Base-by-base conservation (phyloP, 1,284 basidiomycete genomes). In the Leucoagaricus sp. region DNA sequence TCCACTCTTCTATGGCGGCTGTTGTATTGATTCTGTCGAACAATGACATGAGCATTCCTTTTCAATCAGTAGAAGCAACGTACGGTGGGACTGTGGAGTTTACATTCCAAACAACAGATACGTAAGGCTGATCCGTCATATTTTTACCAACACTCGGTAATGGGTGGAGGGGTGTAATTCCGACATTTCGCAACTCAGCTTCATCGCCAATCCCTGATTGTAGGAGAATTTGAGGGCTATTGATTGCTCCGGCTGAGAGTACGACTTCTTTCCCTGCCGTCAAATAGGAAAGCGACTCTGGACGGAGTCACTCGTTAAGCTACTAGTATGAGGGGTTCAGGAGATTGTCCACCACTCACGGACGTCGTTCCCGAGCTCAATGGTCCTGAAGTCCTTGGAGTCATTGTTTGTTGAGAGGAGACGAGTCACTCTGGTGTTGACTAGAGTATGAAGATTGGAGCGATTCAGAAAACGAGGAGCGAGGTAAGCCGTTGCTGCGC, bases 401-500 rank as follows among this genome's bases (percentile, higher is more conserved):
- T 31, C 38, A 6, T 21, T 4, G 15, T n/a, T 45, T 53, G 57
- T 44, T 4, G 56, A 57, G 2, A 65, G 17, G 2, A 69, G 33
- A 12, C 63, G 62, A 15, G 64, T 61, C 3, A 64, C 68, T 15
- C 60, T 63, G 25, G 71, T 70, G 8, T 67, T 58, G 17, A 75
- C 63, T 3, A 75, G 69, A 38, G 80, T 68, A 29, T 72, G 69
- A 1, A 80, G 68, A 57, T 81, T 81, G 2, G 69, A 65, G 10
- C 78, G 60, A n/a, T 47, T 63, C 1, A 55, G 46, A 29, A 72
- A 70, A 15, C 66, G 61, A 0, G 64, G 61, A 2, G 67, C 65
- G 6, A 80, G 69, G 47, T 80, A 81, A 1, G 74, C 68, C 5
- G 72, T 69, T 1, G 76, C 74, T 0, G 72, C 60, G 3, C 76